phyloP scores from a whole-genome alignment of 768 basidiomycete species.

The Pleurotus platypus region DNA sequence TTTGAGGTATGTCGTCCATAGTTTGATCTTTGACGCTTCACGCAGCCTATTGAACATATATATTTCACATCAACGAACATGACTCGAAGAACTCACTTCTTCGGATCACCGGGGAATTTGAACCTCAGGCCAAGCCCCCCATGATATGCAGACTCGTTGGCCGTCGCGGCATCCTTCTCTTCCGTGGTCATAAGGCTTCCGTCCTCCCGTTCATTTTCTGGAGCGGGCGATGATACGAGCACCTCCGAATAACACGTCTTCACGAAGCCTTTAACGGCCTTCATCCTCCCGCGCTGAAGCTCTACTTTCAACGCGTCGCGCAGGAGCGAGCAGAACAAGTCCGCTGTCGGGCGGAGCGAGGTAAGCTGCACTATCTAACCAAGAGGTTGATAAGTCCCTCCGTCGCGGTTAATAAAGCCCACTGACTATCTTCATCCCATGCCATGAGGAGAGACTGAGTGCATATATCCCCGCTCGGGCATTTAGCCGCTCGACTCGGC shows the following conservation, averaged over 20 bases:
- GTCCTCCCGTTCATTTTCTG: slow-evolving; percentile 67
- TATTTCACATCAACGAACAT: slow-evolving; percentile 1
- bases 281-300: slow-evolving; percentile 90
- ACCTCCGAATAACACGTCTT: slow-evolving; percentile 94
- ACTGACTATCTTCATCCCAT: slow-evolving; percentile 88
- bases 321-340: slow-evolving; percentile 86
- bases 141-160: slow-evolving; percentile 56
- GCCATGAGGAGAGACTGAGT: slow-evolving; percentile 92
- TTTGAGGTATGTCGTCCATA: slow-evolving; percentile 88
- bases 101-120: slow-evolving; percentile 90
- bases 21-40: slow-evolving; percentile 91
- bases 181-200: slow-evolving; percentile 53
- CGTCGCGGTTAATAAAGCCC: neutral
- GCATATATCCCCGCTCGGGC: slow-evolving; percentile 94
- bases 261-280: slow-evolving; percentile 83
- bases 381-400: neutral
- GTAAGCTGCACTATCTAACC: slow-evolving; percentile 88
- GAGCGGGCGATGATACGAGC: slow-evolving; percentile 61
- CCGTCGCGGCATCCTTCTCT: slow-evolving; percentile 41
- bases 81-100: slow-evolving; percentile 56
- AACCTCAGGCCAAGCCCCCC: slow-evolving; percentile 79
- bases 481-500: slow-evolving; percentile 91
- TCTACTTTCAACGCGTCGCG: slow-evolving; percentile 88
- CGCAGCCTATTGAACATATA: slow-evolving; percentile 51
- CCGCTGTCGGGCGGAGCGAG: slow-evolving; percentile 88